Evolutionary conservation across 2,329 filamentous ascomycete species (phyloP).

Genomic region (Botrytis paeoniae): DNA sequence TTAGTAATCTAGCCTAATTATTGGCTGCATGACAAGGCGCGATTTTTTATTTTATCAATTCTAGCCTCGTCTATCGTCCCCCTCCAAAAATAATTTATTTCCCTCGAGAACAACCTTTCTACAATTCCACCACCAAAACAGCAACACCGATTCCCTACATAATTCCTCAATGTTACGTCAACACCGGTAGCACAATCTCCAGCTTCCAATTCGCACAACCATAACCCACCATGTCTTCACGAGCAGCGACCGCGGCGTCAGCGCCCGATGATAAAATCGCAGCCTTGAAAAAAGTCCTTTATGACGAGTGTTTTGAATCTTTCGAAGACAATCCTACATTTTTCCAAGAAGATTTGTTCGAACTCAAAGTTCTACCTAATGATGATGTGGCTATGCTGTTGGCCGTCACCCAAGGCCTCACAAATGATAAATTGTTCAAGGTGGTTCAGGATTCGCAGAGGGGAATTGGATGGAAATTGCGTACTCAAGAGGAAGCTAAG

Average conservation of each 20-base stretch:
- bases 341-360: conserved; percentile 56
- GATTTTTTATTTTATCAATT: background rate
- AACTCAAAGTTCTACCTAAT: conserved; percentile 55
- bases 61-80: conserved; percentile 18
- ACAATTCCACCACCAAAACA: background rate
- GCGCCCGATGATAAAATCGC: conserved; percentile 24
- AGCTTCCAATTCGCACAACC: conserved; percentile 16
- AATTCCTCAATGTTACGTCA: conserved; percentile 27
- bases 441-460: conserved; percentile 43
- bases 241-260: background rate
- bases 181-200: conserved; percentile 24
- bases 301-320: conserved; percentile 30
- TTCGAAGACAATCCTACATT: conserved; percentile 43
- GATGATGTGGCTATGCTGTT: conserved; percentile 54
- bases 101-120: background rate
- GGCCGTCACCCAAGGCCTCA: conserved; percentile 54
- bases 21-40: conserved; percentile 11
- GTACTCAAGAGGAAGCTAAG: conserved; percentile 57
- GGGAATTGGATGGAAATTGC: conserved; percentile 56
- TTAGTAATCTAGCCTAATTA: conserved; percentile 1
- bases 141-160: background rate
- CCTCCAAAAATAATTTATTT: conserved; percentile 20
- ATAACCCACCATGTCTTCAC: conserved; percentile 10
- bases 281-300: conserved; percentile 33
- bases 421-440: conserved; percentile 59